Conservation (phyloP, 495 filamentous ascomycete species). For the Penicillium psychrofluorescens region DNA sequence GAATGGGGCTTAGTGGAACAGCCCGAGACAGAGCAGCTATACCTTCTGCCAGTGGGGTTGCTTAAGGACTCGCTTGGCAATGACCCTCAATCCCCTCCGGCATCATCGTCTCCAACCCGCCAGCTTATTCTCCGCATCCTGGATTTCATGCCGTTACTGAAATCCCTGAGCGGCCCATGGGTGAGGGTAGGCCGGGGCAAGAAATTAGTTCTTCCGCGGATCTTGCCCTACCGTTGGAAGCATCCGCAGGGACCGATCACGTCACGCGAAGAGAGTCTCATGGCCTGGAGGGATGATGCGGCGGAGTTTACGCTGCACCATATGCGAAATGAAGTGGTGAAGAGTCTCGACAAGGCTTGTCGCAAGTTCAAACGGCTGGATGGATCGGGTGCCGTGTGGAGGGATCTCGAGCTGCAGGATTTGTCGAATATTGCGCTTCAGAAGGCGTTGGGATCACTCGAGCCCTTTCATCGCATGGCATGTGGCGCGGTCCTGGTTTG, state of each 20-base stretch:
- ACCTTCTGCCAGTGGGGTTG: constrained; percentile 50
- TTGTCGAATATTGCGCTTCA: constrained; percentile 21
- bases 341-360: constrained; percentile 25
- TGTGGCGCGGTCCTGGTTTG: constrained; percentile 25
- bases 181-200: constrained; percentile 3
- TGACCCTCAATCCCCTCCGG: not conserved
- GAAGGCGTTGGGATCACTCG: constrained; percentile 15
- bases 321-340: constrained; percentile 42
- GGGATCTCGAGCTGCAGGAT: constrained; percentile 14
- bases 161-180: constrained; percentile 7
- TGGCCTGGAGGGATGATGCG: constrained; percentile 66
- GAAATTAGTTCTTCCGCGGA: constrained; percentile 7
- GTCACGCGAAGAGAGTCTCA: constrained; percentile 12
- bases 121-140: constrained; percentile 23
- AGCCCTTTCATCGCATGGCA: constrained; percentile 20
- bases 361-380: constrained; percentile 9
- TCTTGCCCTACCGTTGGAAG: constrained; percentile 33
- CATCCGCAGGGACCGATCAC: constrained; percentile 24
- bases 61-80: constrained; percentile 22
- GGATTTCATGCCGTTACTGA: constrained; percentile 20
- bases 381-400: constrained; percentile 28
- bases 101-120: not conserved
- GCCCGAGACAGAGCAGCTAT: constrained; percentile 47
- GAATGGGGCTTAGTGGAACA: constrained; percentile 51
- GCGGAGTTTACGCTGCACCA: constrained; percentile 46